phyloP scores from a whole-genome alignment of 768 basidiomycete species.

The Amanita inopinata region DNA sequence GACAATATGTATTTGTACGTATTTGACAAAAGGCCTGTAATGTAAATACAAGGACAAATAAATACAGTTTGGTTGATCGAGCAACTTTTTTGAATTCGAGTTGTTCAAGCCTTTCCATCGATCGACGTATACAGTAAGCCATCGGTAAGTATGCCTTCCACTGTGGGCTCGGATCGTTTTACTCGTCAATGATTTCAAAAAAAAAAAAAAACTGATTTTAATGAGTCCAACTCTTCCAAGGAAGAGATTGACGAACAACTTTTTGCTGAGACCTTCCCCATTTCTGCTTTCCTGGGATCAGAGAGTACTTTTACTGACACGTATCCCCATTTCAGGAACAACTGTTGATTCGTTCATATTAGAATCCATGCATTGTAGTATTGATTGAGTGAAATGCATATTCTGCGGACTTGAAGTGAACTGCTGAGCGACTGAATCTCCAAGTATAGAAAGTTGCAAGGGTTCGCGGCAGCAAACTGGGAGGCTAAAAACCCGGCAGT shows the following conservation, averaged over 20 bases:
- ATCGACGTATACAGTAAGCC: too few species aligned
- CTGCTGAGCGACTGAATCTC: too few species aligned
- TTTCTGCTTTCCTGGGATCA: constrained; percentile 6
- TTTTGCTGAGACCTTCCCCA: constrained; percentile 17
- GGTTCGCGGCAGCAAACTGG: too few species aligned
- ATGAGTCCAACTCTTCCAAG: constrained; percentile 33
- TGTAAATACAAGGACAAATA: background rate
- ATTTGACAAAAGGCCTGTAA: background rate
- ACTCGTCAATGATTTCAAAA: constrained; percentile 32
- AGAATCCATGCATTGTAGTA: background rate
- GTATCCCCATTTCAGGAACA: background rate
- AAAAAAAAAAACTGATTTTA: constrained; percentile 40
- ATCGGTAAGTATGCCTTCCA: too few species aligned
- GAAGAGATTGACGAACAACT: constrained; percentile 26
- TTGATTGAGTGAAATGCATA: background rate
- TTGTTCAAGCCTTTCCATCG: too few species aligned
- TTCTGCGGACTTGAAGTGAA: too few species aligned
- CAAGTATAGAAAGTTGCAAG: too few species aligned
- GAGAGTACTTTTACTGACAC: background rate
- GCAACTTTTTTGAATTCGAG: too few species aligned
- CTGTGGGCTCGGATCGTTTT: too few species aligned
- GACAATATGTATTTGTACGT: background rate
- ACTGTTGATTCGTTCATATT: background rate
- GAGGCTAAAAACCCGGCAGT: background rate
- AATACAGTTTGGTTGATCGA: too few species aligned